A percentile compares a stretch with the other conserved stretches of the same genome.
Evolutionary conservation across 108 stramenopile genomes (phyloP).

Genomic region (Nannochloropsis oceanica): DNA sequence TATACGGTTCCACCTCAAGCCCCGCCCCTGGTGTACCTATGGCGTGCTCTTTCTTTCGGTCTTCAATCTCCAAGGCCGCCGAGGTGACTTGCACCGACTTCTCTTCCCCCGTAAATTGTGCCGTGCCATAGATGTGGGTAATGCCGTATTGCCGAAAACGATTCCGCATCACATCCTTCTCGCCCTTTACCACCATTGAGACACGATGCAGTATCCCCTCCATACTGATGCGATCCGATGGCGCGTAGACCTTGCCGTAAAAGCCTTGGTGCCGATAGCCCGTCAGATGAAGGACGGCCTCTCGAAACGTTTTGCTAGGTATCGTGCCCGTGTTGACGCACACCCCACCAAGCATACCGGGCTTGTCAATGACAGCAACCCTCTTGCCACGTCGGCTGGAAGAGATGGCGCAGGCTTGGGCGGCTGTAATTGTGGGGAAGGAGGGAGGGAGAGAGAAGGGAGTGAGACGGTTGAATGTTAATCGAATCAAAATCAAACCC

Average conservation of each 20-base stretch:
- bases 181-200: not conserved
- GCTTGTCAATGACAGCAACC: conserved; percentile 25
- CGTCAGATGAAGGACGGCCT: conserved; percentile 30
- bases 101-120: not conserved
- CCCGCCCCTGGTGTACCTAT: not conserved
- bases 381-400: not conserved
- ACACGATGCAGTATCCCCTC: not conserved
- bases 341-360: conserved; percentile 11
- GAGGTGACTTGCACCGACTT: not conserved
- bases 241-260: not conserved
- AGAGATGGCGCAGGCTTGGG: not conserved
- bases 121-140: not conserved
- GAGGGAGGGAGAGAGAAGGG: not conserved
- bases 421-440: not conserved
- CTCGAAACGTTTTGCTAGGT: conserved; percentile 24
- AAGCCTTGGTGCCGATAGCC: conserved; percentile 20
- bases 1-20: not conserved
- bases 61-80: not conserved
- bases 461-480: not conserved
- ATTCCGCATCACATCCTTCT: not conserved
- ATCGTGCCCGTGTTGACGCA: conserved; percentile 32
- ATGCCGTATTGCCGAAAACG: not conserved
- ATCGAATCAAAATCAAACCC: not conserved
- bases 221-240: not conserved
- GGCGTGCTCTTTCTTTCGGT: not conserved